Conservation (phyloP, 371 early-diverging fungal species). For the Rhizopus delemar region DNA sequence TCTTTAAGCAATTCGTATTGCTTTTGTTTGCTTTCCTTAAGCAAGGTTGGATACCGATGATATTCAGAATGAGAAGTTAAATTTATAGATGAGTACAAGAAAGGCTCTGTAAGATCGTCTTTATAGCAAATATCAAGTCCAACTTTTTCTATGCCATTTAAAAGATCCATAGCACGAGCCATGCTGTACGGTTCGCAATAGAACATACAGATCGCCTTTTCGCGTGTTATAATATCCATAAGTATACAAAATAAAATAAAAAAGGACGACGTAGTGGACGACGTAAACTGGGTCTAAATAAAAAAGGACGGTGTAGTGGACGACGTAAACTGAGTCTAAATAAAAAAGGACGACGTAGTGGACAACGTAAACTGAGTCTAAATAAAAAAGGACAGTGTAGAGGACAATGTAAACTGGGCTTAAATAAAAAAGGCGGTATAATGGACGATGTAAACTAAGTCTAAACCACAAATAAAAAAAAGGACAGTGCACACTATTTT, state of each 20-base stretch:
- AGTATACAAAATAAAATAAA: not conserved
- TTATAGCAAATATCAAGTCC: conserved; percentile 14
- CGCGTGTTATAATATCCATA: not conserved
- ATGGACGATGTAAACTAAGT: no score
- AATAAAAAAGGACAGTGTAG: no score
- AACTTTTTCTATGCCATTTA: conserved; percentile 12
- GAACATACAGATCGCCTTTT: conserved; percentile 11
- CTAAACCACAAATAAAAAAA: no score
- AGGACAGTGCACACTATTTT: no score
- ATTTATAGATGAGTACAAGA: conserved; percentile 13
- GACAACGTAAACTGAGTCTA: no score
- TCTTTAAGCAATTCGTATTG: conserved; percentile 1
- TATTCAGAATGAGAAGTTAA: conserved; percentile 17
- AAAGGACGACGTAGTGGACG: not conserved
- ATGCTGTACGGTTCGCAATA: conserved; percentile 16
- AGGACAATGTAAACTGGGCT: no score
- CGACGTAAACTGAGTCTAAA: no score
- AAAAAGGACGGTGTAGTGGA: no score
- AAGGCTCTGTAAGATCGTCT: conserved; percentile 18
- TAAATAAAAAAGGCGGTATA: no score
- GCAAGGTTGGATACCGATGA: conserved; percentile 14
- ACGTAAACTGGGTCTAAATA: no score
- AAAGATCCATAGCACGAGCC: conserved; percentile 16
- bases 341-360: no score
- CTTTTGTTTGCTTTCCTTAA: conserved; percentile 8